Evolutionary conservation across 352 stramenopile species (phyloP).

Genomic region (Globisporangium middletonii): DNA sequence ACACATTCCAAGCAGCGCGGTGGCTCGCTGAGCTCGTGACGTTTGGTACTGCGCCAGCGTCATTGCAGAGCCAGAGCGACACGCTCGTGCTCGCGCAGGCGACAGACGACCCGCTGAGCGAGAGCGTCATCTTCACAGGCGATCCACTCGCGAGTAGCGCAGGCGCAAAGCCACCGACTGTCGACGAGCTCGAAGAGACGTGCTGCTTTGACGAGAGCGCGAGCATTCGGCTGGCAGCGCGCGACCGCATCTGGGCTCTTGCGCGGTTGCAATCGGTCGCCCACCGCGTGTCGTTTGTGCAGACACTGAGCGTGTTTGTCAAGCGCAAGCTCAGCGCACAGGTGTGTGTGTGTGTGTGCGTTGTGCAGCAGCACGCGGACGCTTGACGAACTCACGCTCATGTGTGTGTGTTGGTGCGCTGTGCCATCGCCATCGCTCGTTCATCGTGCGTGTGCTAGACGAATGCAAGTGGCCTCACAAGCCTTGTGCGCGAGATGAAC

Average conservation of each 20-base stretch:
- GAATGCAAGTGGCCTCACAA: background rate
- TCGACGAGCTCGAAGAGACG: slow-evolving; percentile 37
- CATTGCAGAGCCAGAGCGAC: background rate
- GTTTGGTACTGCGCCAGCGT: slow-evolving; percentile 8
- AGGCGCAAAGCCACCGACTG: background rate
- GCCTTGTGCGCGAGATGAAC: slow-evolving; percentile 28
- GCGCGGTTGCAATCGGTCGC: slow-evolving; percentile 8
- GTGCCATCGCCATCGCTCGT: background rate
- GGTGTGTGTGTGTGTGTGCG: slow-evolving; percentile 5
- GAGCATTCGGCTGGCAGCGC: slow-evolving; percentile 30
- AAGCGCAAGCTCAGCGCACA: slow-evolving; percentile 23
- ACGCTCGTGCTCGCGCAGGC: background rate
- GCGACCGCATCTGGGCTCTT: slow-evolving; percentile 38
- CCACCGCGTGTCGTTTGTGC: slow-evolving; percentile 25
- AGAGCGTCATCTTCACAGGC: slow-evolving; percentile 12
- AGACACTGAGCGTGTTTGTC: slow-evolving; percentile 31
- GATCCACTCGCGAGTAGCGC: slow-evolving; percentile 1
- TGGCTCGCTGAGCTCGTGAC: slow-evolving; percentile 48
- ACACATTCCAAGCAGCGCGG: slow-evolving; percentile 35
- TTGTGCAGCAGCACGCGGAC: background rate
- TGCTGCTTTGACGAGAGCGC: slow-evolving; percentile 38
- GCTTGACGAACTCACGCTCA: background rate
- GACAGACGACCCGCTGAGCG: slow-evolving; percentile 3
- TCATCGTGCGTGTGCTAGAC: background rate
- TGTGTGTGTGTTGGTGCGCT: background rate